Conservation (phyloP, 768 basidiomycete species). For the Phanerochaete sordida region DNA sequence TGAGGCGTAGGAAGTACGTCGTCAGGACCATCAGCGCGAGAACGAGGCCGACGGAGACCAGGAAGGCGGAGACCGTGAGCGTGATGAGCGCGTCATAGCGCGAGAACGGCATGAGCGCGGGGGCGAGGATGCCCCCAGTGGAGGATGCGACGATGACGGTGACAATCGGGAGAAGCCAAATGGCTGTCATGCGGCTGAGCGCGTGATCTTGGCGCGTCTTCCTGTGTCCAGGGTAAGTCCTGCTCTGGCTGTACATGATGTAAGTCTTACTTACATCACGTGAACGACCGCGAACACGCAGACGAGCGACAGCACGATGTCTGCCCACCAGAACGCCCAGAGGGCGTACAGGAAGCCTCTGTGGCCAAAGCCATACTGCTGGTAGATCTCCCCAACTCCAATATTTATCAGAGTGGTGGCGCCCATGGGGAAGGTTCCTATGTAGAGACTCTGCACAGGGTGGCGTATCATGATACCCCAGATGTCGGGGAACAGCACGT, state of each 20-base stretch:
- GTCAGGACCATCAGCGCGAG: constrained; percentile 67
- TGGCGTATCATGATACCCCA: constrained; percentile 47
- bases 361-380: constrained; percentile 46
- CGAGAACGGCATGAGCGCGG: constrained; percentile 43
- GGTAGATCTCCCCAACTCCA: constrained; percentile 42
- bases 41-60: constrained; percentile 52
- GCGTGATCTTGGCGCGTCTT: constrained; percentile 55
- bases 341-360: constrained; percentile 47
- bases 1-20: constrained; percentile 57
- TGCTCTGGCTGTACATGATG: too few relatives aligned
- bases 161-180: constrained; percentile 77
- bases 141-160: constrained; percentile 70
- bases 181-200: constrained; percentile 50
- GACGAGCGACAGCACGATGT: constrained; percentile 49
- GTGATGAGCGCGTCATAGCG: constrained; percentile 51
- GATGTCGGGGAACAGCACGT: constrained; percentile 48
- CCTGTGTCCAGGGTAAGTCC: too few relatives aligned
- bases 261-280: constrained; percentile 52
- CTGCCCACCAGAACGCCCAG: constrained; percentile 72
- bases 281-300: constrained; percentile 64
- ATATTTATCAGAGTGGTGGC: constrained; percentile 54
- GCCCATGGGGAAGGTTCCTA: constrained; percentile 55
- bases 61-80: constrained; percentile 46
- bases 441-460: constrained; percentile 48
- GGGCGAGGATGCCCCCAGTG: constrained; percentile 56